A percentile compares a stretch with the other conserved stretches of the same genome.
phyloP scores from a whole-genome alignment of 164 flowering plant species.

The Berberis vulgaris region DNA sequence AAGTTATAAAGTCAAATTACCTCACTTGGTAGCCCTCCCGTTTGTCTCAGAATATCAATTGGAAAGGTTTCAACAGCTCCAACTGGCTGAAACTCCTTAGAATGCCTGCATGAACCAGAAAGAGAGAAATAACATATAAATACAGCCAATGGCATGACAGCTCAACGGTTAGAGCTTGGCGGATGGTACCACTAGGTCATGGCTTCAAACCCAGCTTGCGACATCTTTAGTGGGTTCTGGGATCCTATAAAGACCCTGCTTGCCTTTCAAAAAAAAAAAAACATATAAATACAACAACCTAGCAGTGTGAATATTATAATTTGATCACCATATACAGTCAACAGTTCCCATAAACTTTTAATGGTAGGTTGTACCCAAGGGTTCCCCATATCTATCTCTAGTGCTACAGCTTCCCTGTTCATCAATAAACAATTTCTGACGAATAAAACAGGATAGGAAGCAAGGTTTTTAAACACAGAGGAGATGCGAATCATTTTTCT shows the following conservation, averaged over 20 bases:
- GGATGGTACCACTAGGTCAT: too few relatives aligned
- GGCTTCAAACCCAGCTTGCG: too few relatives aligned
- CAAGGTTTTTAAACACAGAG: too few relatives aligned
- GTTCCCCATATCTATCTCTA: slow-evolving; percentile 68
- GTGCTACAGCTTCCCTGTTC: slow-evolving; percentile 26
- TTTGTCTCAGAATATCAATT: slow-evolving; percentile 28
- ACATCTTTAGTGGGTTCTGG: too few relatives aligned
- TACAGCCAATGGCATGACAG: too few relatives aligned
- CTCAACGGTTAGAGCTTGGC: too few relatives aligned
- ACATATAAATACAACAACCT: slow-evolving; percentile 3
- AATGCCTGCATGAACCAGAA: slow-evolving; percentile 44
- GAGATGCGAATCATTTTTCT: too few relatives aligned
- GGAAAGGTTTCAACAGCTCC: slow-evolving; percentile 79
- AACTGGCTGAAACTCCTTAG: slow-evolving; percentile 55
- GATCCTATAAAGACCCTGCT: too few relatives aligned
- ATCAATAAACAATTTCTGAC: not conserved
- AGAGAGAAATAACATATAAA: too few relatives aligned
- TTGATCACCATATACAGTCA: slow-evolving; percentile 71
- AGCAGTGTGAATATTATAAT: not conserved
- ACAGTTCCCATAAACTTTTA: slow-evolving; percentile 74
- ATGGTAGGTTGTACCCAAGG: slow-evolving; percentile 71
- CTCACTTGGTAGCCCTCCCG: slow-evolving; percentile 71
- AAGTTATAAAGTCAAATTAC: slow-evolving; percentile 19
- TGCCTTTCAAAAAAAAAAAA: slow-evolving; percentile 8
- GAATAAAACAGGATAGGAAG: not conserved